phyloP scores from a whole-genome alignment of 2,329 filamentous ascomycete species.

The Ascomycota sp. region DNA sequence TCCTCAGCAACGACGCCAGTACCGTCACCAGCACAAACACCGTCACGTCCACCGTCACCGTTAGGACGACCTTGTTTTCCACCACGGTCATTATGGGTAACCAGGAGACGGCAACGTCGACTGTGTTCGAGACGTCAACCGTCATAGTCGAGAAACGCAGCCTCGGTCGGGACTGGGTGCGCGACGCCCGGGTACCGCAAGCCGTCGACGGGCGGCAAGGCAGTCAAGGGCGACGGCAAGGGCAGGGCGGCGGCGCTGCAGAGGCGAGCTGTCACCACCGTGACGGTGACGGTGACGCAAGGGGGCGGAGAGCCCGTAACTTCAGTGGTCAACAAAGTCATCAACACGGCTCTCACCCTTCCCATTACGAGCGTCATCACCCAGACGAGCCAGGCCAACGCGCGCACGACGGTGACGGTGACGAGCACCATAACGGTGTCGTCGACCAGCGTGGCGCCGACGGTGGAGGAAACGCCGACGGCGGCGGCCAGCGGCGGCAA shows the following conservation, averaged over 20 bases:
- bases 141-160: conserved; percentile 11
- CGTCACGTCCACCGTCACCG: conserved; percentile 12
- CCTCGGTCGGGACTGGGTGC: no score
- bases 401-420: conserved; percentile 16
- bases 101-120: conserved; percentile 15
- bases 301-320: conserved; percentile 5
- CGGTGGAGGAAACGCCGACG: conserved; percentile 11
- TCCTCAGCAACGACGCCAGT: conserved; percentile 7
- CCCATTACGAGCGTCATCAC: conserved; percentile 13
- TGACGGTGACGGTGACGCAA: conserved; percentile 12
- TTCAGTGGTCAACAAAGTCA: conserved; percentile 11
- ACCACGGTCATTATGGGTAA: conserved; percentile 17
- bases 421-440: conserved; percentile 17
- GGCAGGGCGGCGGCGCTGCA: conserved; percentile 7
- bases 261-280: conserved; percentile 15
- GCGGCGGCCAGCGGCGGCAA: conserved; percentile 6
- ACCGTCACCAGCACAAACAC: conserved; percentile 12
- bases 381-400: conserved; percentile 13
- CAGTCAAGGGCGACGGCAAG: no score
- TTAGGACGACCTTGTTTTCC: conserved; percentile 14
- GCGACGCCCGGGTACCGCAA: no score
- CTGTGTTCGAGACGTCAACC: conserved; percentile 15
- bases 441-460: conserved; percentile 11
- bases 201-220: no score
- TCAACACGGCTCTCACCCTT: conserved; percentile 10